Conservation (phyloP, 495 filamentous ascomycete genomes). For the Talaromyces borbonicus region DNA sequence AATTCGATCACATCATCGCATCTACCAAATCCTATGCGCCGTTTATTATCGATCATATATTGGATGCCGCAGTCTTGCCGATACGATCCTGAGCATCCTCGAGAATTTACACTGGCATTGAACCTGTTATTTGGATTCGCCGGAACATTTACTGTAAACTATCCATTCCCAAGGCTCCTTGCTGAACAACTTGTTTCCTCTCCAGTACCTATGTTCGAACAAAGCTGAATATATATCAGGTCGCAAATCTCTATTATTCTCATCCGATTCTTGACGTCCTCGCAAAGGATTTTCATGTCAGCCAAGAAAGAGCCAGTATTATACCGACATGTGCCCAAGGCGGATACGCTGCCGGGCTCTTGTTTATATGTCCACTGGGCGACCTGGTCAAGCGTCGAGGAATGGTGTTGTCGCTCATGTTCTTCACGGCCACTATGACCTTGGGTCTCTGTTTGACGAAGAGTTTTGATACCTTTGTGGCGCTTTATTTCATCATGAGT, state of each 20-base stretch:
- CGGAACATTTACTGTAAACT: slow-evolving; percentile 24
- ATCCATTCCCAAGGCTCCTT: too few species aligned
- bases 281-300: slow-evolving; percentile 50
- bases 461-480: slow-evolving; percentile 53
- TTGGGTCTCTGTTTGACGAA: slow-evolving; percentile 62
- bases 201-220: too few species aligned
- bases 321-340: slow-evolving; percentile 74
- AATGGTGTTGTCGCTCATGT: slow-evolving; percentile 57
- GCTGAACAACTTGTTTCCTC: too few species aligned
- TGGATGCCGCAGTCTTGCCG: slow-evolving; percentile 40
- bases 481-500: slow-evolving; percentile 58
- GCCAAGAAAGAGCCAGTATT: slow-evolving; percentile 43
- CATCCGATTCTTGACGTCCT: slow-evolving; percentile 59
- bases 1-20: neutral
- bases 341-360: slow-evolving; percentile 65
- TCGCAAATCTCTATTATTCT: slow-evolving; percentile 65
- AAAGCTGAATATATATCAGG: slow-evolving; percentile 34
- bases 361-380: slow-evolving; percentile 70
- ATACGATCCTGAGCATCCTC: slow-evolving; percentile 46
- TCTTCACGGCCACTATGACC: slow-evolving; percentile 56
- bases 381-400: slow-evolving; percentile 62
- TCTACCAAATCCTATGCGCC: neutral
- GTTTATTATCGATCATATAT: neutral
- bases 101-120: slow-evolving; percentile 47
- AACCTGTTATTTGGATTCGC: slow-evolving; percentile 51